Base-by-base conservation (phyloP, 2,329 filamentous ascomycete species). In the Calonectria ilicicola region DNA sequence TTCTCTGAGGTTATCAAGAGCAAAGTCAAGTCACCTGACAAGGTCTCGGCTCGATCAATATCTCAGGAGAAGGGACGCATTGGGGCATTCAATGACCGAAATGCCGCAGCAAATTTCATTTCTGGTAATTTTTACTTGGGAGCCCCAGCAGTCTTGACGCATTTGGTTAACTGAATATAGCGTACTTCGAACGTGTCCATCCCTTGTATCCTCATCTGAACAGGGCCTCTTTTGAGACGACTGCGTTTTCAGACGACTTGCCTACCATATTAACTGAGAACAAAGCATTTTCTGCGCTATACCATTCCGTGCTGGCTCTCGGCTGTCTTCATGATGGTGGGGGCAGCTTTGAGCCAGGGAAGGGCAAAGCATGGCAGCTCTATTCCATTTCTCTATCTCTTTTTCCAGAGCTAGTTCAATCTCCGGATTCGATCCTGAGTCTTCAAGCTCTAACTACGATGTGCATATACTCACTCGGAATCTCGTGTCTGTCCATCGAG, bases 161-260 rank as follows among this genome's bases (percentile, higher is more conserved):
- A 17, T 2, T 40, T 21, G 23, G 9, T n/a, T 64, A 60, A 58
- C 44, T 23, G 32, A 19, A 8, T 17, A 1, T 14, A 78, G 77
- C 40, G 19, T 78, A 78, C n/a, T 78, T 76, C 1, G 71, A 78
- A 12, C 60, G 51, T n/a, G 74, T 78, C 7, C 76, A 78, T 26
- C 76, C 75, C 10, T 23, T 78, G 0, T 78, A 75, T 5, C 77
- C 77, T 3, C 71, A 76, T 26, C 15, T 78, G 0, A 72, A 75
- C 12, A 64, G 74, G 4, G 27, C 49, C 0, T 58, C 66, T 0
- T 77, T 78, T 42, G 72, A 78, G 21, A 12, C 72, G 8, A 72
- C 66, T 2, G 38, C 51, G 2, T 53, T 70, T 2, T 65, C 26
- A 2, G 12, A 46, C 0, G 47, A 76, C 1, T 14, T 78, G 0